phyloP scores from a whole-genome alignment of 495 filamentous ascomycete genomes.

The Tirmania nivea region DNA sequence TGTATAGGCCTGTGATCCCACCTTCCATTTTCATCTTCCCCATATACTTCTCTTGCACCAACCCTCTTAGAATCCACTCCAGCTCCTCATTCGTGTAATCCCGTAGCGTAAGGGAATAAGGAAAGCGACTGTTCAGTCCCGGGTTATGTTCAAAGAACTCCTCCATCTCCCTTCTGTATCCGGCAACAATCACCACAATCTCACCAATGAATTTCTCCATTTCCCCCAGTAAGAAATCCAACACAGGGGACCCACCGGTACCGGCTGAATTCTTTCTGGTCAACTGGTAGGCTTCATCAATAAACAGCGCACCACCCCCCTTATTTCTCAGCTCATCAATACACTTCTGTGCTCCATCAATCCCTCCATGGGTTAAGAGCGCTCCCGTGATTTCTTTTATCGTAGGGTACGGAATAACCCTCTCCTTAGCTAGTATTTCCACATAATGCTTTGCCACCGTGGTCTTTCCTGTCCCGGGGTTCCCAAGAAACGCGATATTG shows the following conservation, averaged over 20 bases:
- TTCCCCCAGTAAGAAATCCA: constrained; percentile 55
- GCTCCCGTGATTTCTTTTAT: constrained; percentile 53
- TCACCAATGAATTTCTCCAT: constrained; percentile 56
- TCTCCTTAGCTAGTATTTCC: constrained; percentile 39
- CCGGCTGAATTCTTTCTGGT: constrained; percentile 15
- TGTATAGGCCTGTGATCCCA: constrained; percentile 33
- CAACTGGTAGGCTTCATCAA: constrained; percentile 63
- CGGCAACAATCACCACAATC: constrained; percentile 54
- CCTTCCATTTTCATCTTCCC: constrained; percentile 32
- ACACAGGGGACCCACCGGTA: constrained; percentile 34
- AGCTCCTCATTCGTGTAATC: constrained; percentile 53
- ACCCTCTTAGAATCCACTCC: constrained; percentile 27
- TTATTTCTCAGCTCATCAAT: constrained; percentile 34
- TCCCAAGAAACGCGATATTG: constrained; percentile 44
- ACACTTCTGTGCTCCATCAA: constrained; percentile 32
- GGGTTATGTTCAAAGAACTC: constrained; percentile 59
- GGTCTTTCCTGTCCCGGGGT: constrained; percentile 70
- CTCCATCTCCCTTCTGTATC: constrained; percentile 63
- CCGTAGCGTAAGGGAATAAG: constrained; percentile 38
- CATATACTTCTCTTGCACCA: constrained; percentile 28
- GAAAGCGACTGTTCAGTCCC: constrained; percentile 51
- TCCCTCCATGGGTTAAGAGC: constrained; percentile 39
- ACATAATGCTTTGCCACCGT: constrained; percentile 63
- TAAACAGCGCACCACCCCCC: constrained; percentile 45
- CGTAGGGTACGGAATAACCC: constrained; percentile 29